Conservation (phyloP, 306 rosid species). For the Pterocarpus macrocarpus region DNA sequence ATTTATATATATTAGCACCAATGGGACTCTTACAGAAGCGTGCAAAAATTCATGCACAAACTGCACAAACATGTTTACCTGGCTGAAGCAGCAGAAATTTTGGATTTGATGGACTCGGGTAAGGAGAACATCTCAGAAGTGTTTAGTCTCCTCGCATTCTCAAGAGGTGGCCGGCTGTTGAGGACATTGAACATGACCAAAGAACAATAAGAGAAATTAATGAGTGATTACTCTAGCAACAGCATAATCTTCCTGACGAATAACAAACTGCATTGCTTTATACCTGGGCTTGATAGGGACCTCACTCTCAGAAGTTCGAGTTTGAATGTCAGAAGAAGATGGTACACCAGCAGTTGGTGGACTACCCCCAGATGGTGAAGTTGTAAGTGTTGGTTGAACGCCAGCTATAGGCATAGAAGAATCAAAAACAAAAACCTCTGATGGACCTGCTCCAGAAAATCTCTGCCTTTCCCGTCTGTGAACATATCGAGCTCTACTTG, state of each 20-base stretch:
- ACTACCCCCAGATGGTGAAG: conserved; percentile 50
- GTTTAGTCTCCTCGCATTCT: conserved; percentile 55
- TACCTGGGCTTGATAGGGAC: conserved; percentile 62
- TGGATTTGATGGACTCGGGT: conserved; percentile 69
- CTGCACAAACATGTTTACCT: conserved; percentile 57
- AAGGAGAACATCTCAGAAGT: conserved; percentile 58
- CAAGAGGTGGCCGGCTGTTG: conserved; percentile 56
- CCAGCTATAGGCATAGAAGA: conserved; percentile 44
- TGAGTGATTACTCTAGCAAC: not conserved
- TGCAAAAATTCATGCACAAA: too few species aligned
- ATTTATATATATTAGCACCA: conserved; percentile 20
- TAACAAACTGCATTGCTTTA: conserved; percentile 4
- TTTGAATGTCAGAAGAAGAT: conserved; percentile 46
- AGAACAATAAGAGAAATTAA: not conserved
- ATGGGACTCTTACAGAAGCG: not conserved
- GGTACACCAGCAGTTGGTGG: conserved; percentile 49
- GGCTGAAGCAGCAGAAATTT: conserved; percentile 79
- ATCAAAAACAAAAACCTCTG: conserved; percentile 48
- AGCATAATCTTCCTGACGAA: not conserved
- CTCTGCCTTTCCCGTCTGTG: conserved; percentile 63
- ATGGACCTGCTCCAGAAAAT: conserved; percentile 61
- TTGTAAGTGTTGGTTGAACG: conserved; percentile 39
- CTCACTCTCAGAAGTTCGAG: conserved; percentile 46
- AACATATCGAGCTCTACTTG: conserved; percentile 59
- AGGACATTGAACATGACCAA: conserved; percentile 51